These are phyloP conservation scores for Cryptococcus neoformans DNA, from an alignment of 1,284 basidiomycete genomes.

Conservation along the genomic window DNA sequence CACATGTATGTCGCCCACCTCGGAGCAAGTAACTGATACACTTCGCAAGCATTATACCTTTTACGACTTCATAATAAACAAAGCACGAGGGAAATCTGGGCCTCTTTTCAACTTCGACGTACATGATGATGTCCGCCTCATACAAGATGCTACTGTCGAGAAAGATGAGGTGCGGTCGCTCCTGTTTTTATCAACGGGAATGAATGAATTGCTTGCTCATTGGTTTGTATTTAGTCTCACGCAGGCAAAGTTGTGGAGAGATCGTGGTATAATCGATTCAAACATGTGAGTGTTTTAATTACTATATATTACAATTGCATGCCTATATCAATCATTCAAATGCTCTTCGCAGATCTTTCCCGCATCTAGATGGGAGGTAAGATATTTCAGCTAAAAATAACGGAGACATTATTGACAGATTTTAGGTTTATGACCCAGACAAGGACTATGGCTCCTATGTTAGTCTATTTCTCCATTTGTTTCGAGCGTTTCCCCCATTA, in stretches of 20 bases:
- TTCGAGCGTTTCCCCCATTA: neutral
- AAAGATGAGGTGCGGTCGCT: slow-evolving; percentile 70
- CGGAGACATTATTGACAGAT: neutral
- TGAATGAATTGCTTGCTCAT: neutral
- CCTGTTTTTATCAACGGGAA: neutral
- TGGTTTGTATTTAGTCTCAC: slow-evolving; percentile 59
- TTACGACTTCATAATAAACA: slow-evolving; percentile 98
- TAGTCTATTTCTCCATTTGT: neutral
- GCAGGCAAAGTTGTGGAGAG: slow-evolving; percentile 98
- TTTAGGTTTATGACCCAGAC: slow-evolving; percentile 82
- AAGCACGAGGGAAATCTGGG: slow-evolving; percentile 95
- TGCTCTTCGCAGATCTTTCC: slow-evolving; percentile 72
- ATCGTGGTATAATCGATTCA: slow-evolving; percentile 93
- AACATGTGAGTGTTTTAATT: slow-evolving; percentile 53
- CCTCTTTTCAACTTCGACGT: slow-evolving; percentile 99
- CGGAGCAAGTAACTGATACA: slow-evolving; percentile 1
- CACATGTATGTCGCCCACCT: slow-evolving; percentile 59
- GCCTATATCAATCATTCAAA: neutral
- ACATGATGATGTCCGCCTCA: slow-evolving; percentile 92
- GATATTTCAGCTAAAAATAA: slow-evolving; percentile 23
- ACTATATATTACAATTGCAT: neutral
- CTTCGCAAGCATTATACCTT: slow-evolving; percentile 86
- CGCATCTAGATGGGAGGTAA: slow-evolving; percentile 86
- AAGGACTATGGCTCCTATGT: slow-evolving; percentile 81
- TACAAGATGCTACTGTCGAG: slow-evolving; percentile 93